Evolutionary conservation across 495 filamentous ascomycete species (phyloP), one percentile per base, ranked within the genome.

Genomic region (Daldinia concentrica): DNA sequence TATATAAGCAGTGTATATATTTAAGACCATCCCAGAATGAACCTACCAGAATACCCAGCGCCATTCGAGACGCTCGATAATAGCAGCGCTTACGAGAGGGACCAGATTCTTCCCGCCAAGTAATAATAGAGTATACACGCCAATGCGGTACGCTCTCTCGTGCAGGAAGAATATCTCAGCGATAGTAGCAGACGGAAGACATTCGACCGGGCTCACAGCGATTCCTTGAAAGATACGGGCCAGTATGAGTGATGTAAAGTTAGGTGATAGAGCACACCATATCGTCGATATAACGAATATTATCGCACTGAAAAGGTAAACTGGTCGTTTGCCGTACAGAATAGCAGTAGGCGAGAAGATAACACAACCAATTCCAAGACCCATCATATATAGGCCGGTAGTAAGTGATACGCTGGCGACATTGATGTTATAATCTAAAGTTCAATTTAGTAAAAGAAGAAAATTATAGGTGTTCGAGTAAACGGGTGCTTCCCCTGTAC

Each of bases 141-240:
- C 95, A 36, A 99, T 88, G 8, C 95, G 90, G 75, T 94, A 98
- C 1, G 95, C 95, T 45, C 95, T 85, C 80, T 98, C 95, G 69
- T 98, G 95, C 17, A 98, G 82, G 76, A 97, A 98, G 82, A 93
- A 99, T 68, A 98, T 98, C 79, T 99, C 95, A 7, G 94, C 94
- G 68, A 98, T 93, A 0, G 94, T 97, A 12, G 95, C 95, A 3
- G 93, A 97, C 0, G 95, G 95, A 55, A 99, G 86, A 73, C 93
- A 95, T 79, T 99, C 95, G n/a, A 96, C 93, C 0, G 94, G 93
- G 62, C 90, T 93, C 43, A 98, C 92, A 0, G 93, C 90, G 39
- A 98, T 83, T 11, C 95, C 95, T 79, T 93, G 91, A 62, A 98
- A 87, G 51, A 99, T 88, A 36, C 95, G 87, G 26, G 93, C 95